Evolutionary conservation across 2,329 filamentous ascomycete genomes (phyloP).

Genomic region (Aspergillus phoenicis): DNA sequence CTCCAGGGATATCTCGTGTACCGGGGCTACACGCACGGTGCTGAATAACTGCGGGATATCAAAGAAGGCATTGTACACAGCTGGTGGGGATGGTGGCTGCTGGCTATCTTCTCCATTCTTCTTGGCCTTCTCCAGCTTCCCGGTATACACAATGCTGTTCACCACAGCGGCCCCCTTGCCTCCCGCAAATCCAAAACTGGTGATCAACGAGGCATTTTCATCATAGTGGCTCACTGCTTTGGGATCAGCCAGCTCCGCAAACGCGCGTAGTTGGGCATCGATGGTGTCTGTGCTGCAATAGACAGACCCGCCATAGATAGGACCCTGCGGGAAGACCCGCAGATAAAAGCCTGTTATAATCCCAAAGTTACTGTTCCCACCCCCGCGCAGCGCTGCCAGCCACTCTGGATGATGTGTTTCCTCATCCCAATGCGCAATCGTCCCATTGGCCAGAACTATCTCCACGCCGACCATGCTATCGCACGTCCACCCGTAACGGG

Average conservation of each 20-base stretch:
- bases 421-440: constrained; percentile 44
- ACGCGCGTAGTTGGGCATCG: neutral
- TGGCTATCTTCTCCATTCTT: too few relatives aligned
- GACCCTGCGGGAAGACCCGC: constrained; percentile 11
- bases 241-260: neutral
- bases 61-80: too few relatives aligned
- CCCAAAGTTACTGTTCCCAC: constrained; percentile 32
- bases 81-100: too few relatives aligned
- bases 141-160: neutral
- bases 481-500: constrained; percentile 17
- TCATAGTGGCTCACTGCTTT: neutral
- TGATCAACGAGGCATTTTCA: neutral
- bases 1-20: neutral
- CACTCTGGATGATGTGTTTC: constrained; percentile 29
- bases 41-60: neutral
- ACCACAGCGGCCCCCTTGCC: neutral
- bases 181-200: neutral
- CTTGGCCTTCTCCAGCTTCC: neutral
- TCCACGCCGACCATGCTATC: constrained; percentile 43
- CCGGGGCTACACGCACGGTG: neutral
- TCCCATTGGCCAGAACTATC: constrained; percentile 50
- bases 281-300: constrained; percentile 28
- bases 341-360: constrained; percentile 34
- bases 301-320: constrained; percentile 44
- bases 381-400: constrained; percentile 33